Evolutionary conservation across 176 grass and related monocot species (phyloP), one percentile per base, ranked within the genome.

Genomic region (Musa schizocarpa): DNA sequence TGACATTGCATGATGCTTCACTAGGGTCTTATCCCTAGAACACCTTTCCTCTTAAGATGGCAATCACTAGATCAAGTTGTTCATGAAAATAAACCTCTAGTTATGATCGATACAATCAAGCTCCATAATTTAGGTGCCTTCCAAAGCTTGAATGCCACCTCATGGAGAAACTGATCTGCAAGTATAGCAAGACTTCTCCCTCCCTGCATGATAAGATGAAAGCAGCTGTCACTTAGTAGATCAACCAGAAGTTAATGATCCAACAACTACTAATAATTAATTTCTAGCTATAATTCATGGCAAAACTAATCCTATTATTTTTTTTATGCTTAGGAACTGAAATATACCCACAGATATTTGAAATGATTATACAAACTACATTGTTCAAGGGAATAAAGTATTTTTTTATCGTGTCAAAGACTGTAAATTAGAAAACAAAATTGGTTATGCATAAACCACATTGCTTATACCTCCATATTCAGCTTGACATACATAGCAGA

Each of bases 101-200:
- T 43, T 13, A 50, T 48, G 27, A 29, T 29, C 1, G 68, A 2
- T 13, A 25, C 14, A 48, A 34, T 77, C 76, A 98, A 52, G 90
- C 95, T 81, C 88, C 88, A 87, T 98, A 24, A 98, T 79, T 98
- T 98, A 1, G 95, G 95, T 14, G 95, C 88, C 82, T 93, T 98
- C 95, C 90, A 98, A 70, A 87, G 84, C 75, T 98, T 98, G 79
- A 98, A 98, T 48, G 95, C 90, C 80, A 98, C 86, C 54, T 98
- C 95, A 68, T 85, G 88, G n/a, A 93, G 82, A 82, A 98, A 98
- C 10, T 84, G 76, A 58, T 87, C 88, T 0, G 86, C 86, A 72
- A 93, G 88, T 80, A 89, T 93, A 74, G 86, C 73, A 76, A 93
- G 76, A 82, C 91, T 98, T 68, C 82, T 84, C 1, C 86, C 76